Evolutionary conservation across 169 alveolate genomes (phyloP), one percentile per base, ranked within the genome.

Genomic region (Perkinsus chesapeaki): DNA sequence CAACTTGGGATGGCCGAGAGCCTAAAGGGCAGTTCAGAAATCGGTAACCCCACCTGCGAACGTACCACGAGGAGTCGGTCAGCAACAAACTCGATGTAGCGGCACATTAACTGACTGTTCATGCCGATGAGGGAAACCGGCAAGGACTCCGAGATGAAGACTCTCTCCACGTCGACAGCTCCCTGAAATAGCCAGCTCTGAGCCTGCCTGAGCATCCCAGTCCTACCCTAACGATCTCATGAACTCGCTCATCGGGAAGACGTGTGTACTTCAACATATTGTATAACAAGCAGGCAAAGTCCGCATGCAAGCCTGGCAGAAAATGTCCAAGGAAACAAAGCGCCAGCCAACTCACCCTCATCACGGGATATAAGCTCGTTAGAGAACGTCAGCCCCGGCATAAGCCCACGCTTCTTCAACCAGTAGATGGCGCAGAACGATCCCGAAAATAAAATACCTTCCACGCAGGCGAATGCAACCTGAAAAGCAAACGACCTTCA

Each of bases 361-460:
- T 99, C 99, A 93, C 99, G 97, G 39, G 99, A 96, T 91, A 99
- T 99, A 73, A 99, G 96, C 96, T 99, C 99, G 96, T 99, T 98
- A 94, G 98, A 96, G 94, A 97, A 98, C 3, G 99, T 98, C 38
- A 98, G 97, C 3, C 99, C 99, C 43, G 99, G 99, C 99, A 98
- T 97, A 92, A 98, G 96, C 27, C 99, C 99, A 39, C 99, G 98
- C 96, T 99, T 99, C 96, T 99, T 99, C 93, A 99, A 98, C 99
- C 99, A 99, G 96, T 98, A 99, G 47, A 99, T 99, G 34, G 99
- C 99, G 95, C 99, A 99, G 95, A 97, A 97, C 19, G 95, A 93
- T 27, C 99, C 99, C 73, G 99, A 98, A 95, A 99, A 99, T 96
- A 99, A 96, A 72, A 99, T 98, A 19, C 99, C 99, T 96, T 98